phyloP scores from a whole-genome alignment of 192 early-diverging fungal genomes.

The Podila clonocystis region DNA sequence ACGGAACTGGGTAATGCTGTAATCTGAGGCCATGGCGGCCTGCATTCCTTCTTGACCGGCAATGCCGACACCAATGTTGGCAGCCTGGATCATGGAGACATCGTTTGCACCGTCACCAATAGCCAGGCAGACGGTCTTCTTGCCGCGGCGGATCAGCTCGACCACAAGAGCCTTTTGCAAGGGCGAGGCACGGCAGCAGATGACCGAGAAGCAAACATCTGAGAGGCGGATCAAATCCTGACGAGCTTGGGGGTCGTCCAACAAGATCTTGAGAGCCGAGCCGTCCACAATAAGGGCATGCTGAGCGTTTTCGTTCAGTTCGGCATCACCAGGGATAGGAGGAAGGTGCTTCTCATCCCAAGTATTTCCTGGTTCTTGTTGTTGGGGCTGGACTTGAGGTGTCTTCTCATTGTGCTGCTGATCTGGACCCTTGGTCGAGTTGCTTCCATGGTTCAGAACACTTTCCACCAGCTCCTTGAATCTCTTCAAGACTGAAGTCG shows the following conservation, averaged over 20 bases:
- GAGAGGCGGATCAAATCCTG: slow-evolving; percentile 74
- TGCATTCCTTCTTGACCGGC: slow-evolving; percentile 87
- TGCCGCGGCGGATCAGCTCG: slow-evolving; percentile 82
- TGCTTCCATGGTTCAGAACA: slow-evolving; percentile 23
- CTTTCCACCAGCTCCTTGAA: slow-evolving; percentile 38
- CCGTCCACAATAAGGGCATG: slow-evolving; percentile 92
- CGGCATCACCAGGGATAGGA: slow-evolving; percentile 6
- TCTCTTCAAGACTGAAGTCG: slow-evolving; percentile 20
- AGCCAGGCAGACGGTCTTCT: slow-evolving; percentile 71
- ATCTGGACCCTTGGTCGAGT: not conserved
- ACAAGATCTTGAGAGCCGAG: slow-evolving; percentile 48
- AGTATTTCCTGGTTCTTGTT: slow-evolving; percentile 2
- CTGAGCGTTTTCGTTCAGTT: slow-evolving; percentile 13
- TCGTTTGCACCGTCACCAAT: slow-evolving; percentile 90
- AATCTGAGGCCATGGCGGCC: slow-evolving; percentile 95
- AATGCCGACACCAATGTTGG: slow-evolving; percentile 86
- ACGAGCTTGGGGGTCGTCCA: slow-evolving; percentile 66
- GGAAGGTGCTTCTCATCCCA: slow-evolving; percentile 39
- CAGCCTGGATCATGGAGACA: slow-evolving; percentile 97
- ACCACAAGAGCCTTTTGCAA: slow-evolving; percentile 98
- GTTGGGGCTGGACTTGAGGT: not conserved
- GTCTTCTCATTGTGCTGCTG: not conserved
- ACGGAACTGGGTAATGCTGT: slow-evolving; percentile 91
- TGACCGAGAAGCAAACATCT: slow-evolving; percentile 82
- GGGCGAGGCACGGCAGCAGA: slow-evolving; percentile 93